phyloP scores from a whole-genome alignment of 192 early-diverging fungal species.

The Anaeromyces robustus region DNA sequence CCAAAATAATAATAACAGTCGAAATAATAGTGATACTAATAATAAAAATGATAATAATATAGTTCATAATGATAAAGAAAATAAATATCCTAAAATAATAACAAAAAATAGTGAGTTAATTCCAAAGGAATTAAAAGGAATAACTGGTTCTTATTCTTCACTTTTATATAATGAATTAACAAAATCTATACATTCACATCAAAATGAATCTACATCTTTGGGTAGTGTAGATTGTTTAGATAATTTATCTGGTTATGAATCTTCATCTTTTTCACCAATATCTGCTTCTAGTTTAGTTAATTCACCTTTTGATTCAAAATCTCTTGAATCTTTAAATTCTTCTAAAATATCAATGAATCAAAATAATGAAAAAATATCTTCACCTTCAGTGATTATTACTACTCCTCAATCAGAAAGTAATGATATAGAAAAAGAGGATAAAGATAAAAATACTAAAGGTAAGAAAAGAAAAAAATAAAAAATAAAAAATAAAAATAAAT shows the following conservation, averaged over 20 bases:
- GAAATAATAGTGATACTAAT: not conserved
- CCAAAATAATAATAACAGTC: not conserved
- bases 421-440: too few relatives aligned
- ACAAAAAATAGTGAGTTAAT: not conserved
- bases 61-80: not conserved
- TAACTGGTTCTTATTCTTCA: not conserved
- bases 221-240: not conserved
- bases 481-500: too few relatives aligned
- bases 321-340: not conserved
- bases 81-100: not conserved
- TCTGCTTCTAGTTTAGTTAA: not conserved
- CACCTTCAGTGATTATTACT: not conserved
- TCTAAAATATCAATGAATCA: not conserved
- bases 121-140: not conserved
- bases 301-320: not conserved
- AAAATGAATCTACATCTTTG: not conserved
- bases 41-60: not conserved
- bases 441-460: too few relatives aligned
- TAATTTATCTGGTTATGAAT: not conserved
- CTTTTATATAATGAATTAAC: not conserved
- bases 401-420: too few relatives aligned
- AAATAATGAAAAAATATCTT: not conserved
- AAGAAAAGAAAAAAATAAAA: too few relatives aligned
- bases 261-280: not conserved
- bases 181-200: not conserved